phyloP scores from a whole-genome alignment of 2,329 filamentous ascomycete genomes.

The Tolypocladium cylindrosporum region DNA sequence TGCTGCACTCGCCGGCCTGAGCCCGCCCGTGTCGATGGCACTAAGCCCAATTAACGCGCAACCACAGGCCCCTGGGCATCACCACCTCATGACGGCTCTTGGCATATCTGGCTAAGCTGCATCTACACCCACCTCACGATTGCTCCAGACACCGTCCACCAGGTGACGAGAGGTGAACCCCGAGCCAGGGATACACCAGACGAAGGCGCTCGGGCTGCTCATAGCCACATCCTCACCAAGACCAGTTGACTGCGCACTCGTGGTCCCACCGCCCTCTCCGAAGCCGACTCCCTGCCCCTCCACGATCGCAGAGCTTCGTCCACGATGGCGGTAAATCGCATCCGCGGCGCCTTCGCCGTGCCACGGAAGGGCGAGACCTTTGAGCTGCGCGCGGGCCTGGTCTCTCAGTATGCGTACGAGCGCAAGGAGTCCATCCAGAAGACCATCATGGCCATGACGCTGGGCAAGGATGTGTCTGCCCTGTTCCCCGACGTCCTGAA shows the following conservation, averaged over 20 bases:
- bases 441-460: slow-evolving; percentile 99
- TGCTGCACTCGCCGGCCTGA: background rate
- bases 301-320: slow-evolving; percentile 1
- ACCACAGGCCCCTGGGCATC: background rate
- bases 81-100: background rate
- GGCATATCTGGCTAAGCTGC: background rate
- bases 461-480: slow-evolving; percentile 96
- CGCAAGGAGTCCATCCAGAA: slow-evolving; percentile 98
- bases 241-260: background rate
- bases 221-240: background rate
- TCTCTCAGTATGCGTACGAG: slow-evolving; percentile 98
- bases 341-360: slow-evolving; percentile 84
- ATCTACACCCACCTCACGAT: background rate
- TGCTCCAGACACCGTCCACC: background rate
- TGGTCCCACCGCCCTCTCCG: background rate
- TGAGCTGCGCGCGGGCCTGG: slow-evolving; percentile 87
- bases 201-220: background rate
- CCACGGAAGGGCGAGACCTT: slow-evolving; percentile 97
- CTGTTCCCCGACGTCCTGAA: slow-evolving; percentile 96
- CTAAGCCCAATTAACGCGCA: background rate
- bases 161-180: background rate
- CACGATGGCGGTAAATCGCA: slow-evolving; percentile 87
- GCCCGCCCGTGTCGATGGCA: background rate
- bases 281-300: slow-evolving; percentile 8
- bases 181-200: background rate